Base-by-base conservation (phyloP, 2,329 filamentous ascomycete genomes). In the Xylariales sp. region DNA sequence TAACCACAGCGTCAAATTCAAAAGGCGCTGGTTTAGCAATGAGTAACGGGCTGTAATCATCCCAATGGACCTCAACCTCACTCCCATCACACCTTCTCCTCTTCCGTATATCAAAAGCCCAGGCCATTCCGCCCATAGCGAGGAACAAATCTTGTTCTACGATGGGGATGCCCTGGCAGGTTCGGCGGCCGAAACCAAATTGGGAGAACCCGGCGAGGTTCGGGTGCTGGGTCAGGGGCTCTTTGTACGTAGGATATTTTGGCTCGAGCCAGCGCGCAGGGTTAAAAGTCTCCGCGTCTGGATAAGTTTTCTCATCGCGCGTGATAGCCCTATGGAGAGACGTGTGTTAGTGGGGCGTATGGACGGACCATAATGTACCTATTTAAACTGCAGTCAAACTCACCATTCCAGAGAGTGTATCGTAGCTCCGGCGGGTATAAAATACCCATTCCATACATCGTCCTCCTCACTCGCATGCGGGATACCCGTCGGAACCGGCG, bases 171-270 rank as follows among this genome's bases (percentile, higher is more conserved):
- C 66, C 66, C 36, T 66, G 68, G 28, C 68, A 71, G 1, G 73
- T 68, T 3, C 76, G 61, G 2, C 74, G 63, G 0, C 76, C 75
- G 50, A 74, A 78, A 2, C 75, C 76, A 48, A 80, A 78, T 15
- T 66, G 61, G 20, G 59, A 60, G 48, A 61, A 66, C 22, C 71
- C 67, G 19, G 57, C 51, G 4, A 68, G 57, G 16, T 66, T 66
- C 44, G 64, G 65, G 45, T 65, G 49, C 4, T 51, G 31, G 0
- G 59, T 64, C 25, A 68, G 46, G 0, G 66, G 66, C 40, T 65
- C 65, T 35, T 53, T 57, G 49, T 63, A 68, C 2, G 64, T 68
- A 4, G 65, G 64, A 31, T 61, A 68, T 5, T 43, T 31, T 0
- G 60, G 58, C 2, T 62, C 52, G 4, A 66, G 44, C 61, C 64